Percentiles rank a stretch among this genome's conserved stretches.
Evolutionary conservation across 2,329 filamentous ascomycete species (phyloP).

Genomic region (Pseudogymnoascus sp.): DNA sequence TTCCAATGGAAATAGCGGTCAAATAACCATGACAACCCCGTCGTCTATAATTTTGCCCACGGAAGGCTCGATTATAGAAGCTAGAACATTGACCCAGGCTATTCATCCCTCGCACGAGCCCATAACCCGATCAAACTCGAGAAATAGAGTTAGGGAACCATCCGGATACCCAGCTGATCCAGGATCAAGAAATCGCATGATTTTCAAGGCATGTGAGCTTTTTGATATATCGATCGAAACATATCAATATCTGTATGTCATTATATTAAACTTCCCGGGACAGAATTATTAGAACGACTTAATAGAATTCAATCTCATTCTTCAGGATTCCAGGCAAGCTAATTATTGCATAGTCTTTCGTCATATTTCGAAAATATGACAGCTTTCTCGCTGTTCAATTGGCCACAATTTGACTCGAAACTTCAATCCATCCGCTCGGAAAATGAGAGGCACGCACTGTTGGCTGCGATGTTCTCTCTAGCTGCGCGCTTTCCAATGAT

Average conservation of each 20-base stretch:
- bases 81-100: neutral
- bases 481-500: constrained; percentile 20
- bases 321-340: neutral
- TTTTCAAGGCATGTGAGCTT: neutral
- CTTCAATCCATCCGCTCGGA: constrained; percentile 9
- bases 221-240: neutral
- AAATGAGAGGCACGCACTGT: constrained; percentile 20
- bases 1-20: neutral
- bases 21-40: neutral
- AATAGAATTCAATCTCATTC: neutral
- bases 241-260: neutral
- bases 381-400: constrained; percentile 16
- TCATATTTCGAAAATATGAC: constrained; percentile 17
- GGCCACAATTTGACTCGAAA: constrained; percentile 14
- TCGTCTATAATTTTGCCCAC: neutral
- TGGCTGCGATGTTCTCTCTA: constrained; percentile 29
- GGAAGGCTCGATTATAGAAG: neutral
- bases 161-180: neutral
- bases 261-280: neutral
- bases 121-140: neutral
- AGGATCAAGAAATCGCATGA: neutral
- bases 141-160: neutral
- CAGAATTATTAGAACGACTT: neutral
- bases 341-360: neutral
- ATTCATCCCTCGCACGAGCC: neutral